Base-by-base conservation (phyloP, 2,329 filamentous ascomycete genomes). In the Aschersonia sp. region DNA sequence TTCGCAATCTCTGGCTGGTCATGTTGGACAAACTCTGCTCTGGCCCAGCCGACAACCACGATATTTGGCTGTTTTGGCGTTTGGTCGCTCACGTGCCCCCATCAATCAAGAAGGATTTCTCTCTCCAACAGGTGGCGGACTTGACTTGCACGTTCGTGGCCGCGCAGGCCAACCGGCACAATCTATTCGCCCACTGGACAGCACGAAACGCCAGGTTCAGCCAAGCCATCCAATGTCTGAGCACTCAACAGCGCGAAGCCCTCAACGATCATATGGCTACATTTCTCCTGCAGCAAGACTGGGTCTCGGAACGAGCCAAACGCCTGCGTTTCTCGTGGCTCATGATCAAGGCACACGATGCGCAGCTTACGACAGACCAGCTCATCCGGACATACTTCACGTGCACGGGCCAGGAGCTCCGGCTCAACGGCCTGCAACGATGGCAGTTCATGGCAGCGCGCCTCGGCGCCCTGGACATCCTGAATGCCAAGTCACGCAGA, bases 271-370 rank as follows among this genome's bases (percentile, higher is more conserved):
- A 42, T 4, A 50, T 58, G 47, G 30, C 29, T 2, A 6, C n/a
- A 0, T 52, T 55, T 22, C 45, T 57, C 22, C 32, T 12, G 22
- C 45, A 52, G 30, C 47, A 49, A 40, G 50, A 48, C n/a, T 43
- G 22, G 12, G 29, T 12, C n/a, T 14, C 45, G 4, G 50, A 53
- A n/a, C 47, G 10, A 14, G 42, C 43, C 2, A 42, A 47, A 40
- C 49, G 48, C 12, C 32, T 54, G 40, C 50, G 50, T 1, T 56
- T 54, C 43, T 48, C 55, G 4, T 59, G 56, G 57, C 45, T 59
- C 5, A 39, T 55, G 2, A 50, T 52, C 44, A 52, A 52, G 43
- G 53, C 56, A 1, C 48, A 56, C 37, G 49, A 53, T 30, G 12
- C 50, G 6, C 30, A 42, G 5, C 37, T 47, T 6, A 52, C 50